Conservation (phyloP, 2,329 filamentous ascomycete species). For the Aureobasidium sp. region DNA sequence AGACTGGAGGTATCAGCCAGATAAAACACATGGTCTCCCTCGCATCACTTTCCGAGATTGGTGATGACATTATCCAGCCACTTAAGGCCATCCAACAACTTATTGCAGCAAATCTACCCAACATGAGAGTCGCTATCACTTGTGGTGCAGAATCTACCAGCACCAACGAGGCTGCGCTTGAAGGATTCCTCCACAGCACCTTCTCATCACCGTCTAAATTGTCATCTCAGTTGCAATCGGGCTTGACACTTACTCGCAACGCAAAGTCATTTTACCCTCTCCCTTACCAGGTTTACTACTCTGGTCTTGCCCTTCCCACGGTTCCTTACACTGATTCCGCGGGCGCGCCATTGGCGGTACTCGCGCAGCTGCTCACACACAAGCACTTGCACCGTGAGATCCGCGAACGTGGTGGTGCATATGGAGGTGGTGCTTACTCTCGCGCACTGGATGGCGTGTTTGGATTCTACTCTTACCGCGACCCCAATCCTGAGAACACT, state of each 20-base stretch:
- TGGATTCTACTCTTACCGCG: constrained; percentile 92
- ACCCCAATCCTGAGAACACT: constrained; percentile 88
- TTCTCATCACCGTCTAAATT: constrained; percentile 5
- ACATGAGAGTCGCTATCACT: constrained; percentile 73
- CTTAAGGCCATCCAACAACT: constrained; percentile 79
- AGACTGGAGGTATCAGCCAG: constrained; percentile 85
- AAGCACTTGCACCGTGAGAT: constrained; percentile 97
- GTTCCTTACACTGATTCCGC: constrained; percentile 71
- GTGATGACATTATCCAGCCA: constrained; percentile 47
- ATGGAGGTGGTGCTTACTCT: constrained; percentile 84
- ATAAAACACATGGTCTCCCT: constrained; percentile 76
- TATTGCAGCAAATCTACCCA: constrained; percentile 58
- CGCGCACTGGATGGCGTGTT: constrained; percentile 77
- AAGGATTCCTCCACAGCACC: constrained; percentile 54
- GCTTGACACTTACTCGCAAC: constrained; percentile 28
- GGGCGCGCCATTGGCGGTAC: constrained; percentile 75
- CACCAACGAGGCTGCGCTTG: constrained; percentile 63
- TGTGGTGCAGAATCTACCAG: constrained; percentile 69
- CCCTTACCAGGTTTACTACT: constrained; percentile 96
- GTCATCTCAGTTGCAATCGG: constrained; percentile 11
- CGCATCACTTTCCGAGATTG: constrained; percentile 66
- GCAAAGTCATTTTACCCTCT: constrained; percentile 82
- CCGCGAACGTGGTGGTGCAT: constrained; percentile 93
- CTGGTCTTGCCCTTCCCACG: constrained; percentile 72
- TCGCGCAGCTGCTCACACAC: constrained; percentile 88